A percentile compares a stretch with the other conserved stretches of the same genome.
Evolutionary conservation across 1,284 basidiomycete genomes (phyloP).

Genomic region (Leccinum solheimii): DNA sequence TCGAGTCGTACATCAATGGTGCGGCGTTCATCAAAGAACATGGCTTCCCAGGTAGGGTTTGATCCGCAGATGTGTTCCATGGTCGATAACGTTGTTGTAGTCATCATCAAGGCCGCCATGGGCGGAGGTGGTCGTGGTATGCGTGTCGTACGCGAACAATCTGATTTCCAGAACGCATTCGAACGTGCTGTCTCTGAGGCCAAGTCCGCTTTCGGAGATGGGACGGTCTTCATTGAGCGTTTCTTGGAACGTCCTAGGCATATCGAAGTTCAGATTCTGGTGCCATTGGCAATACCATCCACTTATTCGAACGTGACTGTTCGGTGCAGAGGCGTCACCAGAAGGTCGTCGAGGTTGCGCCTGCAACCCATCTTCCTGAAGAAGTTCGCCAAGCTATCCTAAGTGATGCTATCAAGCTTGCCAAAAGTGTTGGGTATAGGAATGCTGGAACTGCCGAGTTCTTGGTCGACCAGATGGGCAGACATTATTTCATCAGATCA

Average conservation of each 20-base stretch:
- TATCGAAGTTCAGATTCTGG: conserved; percentile 96
- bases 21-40: conserved; percentile 91
- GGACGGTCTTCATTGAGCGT: conserved; percentile 97
- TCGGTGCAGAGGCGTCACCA: conserved; percentile 98
- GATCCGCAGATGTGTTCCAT: conserved; percentile 2
- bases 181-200: conserved; percentile 95
- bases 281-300: conserved; percentile 88
- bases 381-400: conserved; percentile 89
- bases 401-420: conserved; percentile 91
- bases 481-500: conserved; percentile 99
- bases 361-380: conserved; percentile 92
- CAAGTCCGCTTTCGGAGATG: conserved; percentile 95
- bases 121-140: conserved; percentile 98
- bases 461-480: conserved; percentile 92
- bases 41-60: conserved; percentile 83
- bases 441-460: conserved; percentile 98
- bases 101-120: conserved; percentile 98
- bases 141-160: conserved; percentile 94
- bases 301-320: conserved; percentile 98
- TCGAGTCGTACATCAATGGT: conserved; percentile 81
- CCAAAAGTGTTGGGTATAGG: conserved; percentile 89
- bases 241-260: conserved; percentile 96
- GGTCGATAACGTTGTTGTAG: conserved; percentile 37
- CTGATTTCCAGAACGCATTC: conserved; percentile 89
- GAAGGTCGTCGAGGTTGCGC: conserved; percentile 99